Base-by-base conservation (phyloP, 257 asterid species). In the Haberlea rhodopensis region DNA sequence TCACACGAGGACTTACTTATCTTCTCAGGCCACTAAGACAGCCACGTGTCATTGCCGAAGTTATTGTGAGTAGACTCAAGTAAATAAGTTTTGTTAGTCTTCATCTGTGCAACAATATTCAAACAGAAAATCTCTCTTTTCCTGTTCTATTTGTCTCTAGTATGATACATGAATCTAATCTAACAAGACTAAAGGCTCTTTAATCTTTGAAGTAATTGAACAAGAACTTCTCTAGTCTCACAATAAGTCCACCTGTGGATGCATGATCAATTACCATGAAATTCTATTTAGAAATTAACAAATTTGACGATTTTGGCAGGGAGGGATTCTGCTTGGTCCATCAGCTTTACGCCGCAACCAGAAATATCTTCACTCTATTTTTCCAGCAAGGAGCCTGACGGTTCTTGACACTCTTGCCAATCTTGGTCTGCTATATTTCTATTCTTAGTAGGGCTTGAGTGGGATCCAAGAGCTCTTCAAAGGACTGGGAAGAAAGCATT, bases 11-110 rank as follows among this genome's bases (percentile, higher is more conserved):
- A 3, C 86, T 89, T 13, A 94, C 96, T 1, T 86, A 78, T 71
- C 66, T 87, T 72, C 89, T 89, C 69, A 70, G 78, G 68, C 95
- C 96, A 16, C 61, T 89, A 27, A 60, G 96, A 53, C 96, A 89
- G 73, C 96, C 96, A 0, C 96, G 95, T 8, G 96, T 89, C 53
- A 74, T 89, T 24, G 96, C 96, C 6, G 96, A 89, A 83, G 83
- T 89, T 53, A 74, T 89, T 56, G 96, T 89, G 67, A 83, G 92
- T 73, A 57, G 21, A 37, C n/a, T 37, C n/a, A 11, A 3, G 40
- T 55, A n/a, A 0, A 0, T 5, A 10, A 57, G 1, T 57, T 7
- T 4, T 28, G 20, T 27, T 27, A 24, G 15, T 55, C n/a, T n/a
- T n/a, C n/a, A n/a, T n/a, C n/a, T 55, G 60, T 32, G 29, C 7